These are phyloP conservation scores for Bruguiera sexangula DNA, from an alignment of 345 rosid species.

Conservation along the genomic window DNA sequence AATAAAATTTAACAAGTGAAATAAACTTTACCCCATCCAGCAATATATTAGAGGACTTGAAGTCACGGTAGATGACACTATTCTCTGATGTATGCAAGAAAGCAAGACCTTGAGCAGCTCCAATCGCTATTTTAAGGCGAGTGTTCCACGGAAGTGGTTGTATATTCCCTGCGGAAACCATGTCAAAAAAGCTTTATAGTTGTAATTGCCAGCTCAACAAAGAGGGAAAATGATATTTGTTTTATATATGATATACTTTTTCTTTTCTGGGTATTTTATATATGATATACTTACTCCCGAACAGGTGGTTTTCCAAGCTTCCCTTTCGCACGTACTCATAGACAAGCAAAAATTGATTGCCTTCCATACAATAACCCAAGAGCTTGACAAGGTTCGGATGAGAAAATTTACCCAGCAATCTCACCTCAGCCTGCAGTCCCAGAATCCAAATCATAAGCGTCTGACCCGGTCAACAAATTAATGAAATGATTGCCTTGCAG, in stretches of 20 bases:
- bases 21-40: conserved; percentile 52
- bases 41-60: conserved; percentile 79
- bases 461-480: no score
- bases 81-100: conserved; percentile 76
- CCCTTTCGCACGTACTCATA: conserved; percentile 74
- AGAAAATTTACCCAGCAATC: conserved; percentile 67
- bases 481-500: no score
- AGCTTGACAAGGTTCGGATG: conserved; percentile 84
- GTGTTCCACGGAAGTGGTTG: conserved; percentile 57
- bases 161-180: conserved; percentile 41
- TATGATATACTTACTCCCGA: conserved; percentile 43
- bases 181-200: background rate
- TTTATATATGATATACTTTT: no score
- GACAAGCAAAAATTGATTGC: conserved; percentile 59
- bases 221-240: background rate
- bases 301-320: conserved; percentile 76
- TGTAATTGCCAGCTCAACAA: no score
- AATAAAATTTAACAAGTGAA: background rate
- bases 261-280: background rate
- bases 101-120: conserved; percentile 72
- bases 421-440: conserved; percentile 68
- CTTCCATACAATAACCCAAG: conserved; percentile 83
- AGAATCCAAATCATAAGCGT: no score
- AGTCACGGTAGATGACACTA: conserved; percentile 81
- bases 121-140: conserved; percentile 64